phyloP scores from a whole-genome alignment of 805 yeast genomes.

The Kluyveromyces wickerhamii region DNA sequence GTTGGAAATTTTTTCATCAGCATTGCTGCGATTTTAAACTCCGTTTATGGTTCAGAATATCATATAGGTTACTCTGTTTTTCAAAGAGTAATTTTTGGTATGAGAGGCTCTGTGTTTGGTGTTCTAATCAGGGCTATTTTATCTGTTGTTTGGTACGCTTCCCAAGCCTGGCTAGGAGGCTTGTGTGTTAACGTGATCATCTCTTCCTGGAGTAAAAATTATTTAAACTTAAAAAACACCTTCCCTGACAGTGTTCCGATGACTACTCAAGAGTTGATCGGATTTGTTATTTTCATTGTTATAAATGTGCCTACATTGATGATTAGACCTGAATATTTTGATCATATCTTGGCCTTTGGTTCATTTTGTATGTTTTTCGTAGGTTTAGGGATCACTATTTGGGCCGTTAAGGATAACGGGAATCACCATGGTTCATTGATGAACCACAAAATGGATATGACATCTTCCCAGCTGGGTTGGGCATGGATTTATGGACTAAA shows the following conservation, averaged over 20 bases:
- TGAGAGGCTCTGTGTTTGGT: constrained; percentile 29
- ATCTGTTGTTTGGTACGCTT: constrained; percentile 35
- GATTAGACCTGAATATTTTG: constrained; percentile 29
- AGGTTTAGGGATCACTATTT: constrained; percentile 27
- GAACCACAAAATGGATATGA: constrained; percentile 18
- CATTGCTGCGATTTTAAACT: constrained; percentile 17
- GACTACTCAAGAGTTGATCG: constrained; percentile 33
- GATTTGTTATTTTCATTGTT: constrained; percentile 34
- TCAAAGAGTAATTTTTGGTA: constrained; percentile 33
- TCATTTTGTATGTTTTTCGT: constrained; percentile 24
- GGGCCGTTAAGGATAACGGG: constrained; percentile 21
- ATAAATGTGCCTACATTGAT: constrained; percentile 22
- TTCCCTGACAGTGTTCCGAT: constrained; percentile 29
- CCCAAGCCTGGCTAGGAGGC: constrained; percentile 32
- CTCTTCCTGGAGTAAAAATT: constrained; percentile 20
- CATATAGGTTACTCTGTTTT: constrained; percentile 34
- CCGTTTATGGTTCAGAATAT: constrained; percentile 24
- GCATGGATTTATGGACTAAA: constrained; percentile 34
- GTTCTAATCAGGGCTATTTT: constrained; percentile 32
- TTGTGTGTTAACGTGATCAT: constrained; percentile 30
- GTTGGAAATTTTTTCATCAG: constrained; percentile 16
- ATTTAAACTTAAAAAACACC: constrained; percentile 19
- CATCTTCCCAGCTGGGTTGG: constrained; percentile 30
- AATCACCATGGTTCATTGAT: constrained; percentile 29
- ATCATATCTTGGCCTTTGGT: constrained; percentile 19